Conservation (phyloP, 495 filamentous ascomycete genomes). For the Xylaria bambusicola region DNA sequence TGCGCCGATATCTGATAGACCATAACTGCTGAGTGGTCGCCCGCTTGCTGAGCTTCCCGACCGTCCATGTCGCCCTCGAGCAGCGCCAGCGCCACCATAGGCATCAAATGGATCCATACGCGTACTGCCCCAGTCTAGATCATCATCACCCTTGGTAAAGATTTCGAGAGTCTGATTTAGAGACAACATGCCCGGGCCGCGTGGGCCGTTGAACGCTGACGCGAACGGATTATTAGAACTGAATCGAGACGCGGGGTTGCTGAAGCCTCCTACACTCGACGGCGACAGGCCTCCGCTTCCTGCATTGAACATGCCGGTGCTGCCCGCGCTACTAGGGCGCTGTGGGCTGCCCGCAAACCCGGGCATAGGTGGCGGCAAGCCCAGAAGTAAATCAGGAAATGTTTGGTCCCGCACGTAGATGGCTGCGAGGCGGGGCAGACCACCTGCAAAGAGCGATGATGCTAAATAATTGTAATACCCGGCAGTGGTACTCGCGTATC, state of each 20-base stretch:
- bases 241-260: slow-evolving; percentile 34
- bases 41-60: slow-evolving; percentile 25
- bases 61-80: slow-evolving; percentile 23
- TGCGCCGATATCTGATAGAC: slow-evolving; percentile 42
- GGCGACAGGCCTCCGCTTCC: slow-evolving; percentile 30
- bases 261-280: slow-evolving; percentile 20
- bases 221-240: slow-evolving; percentile 58
- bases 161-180: slow-evolving; percentile 71
- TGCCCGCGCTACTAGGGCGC: slow-evolving; percentile 42
- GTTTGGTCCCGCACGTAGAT: slow-evolving; percentile 83
- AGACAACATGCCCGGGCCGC: slow-evolving; percentile 33
- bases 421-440: slow-evolving; percentile 68
- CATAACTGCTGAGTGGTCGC: slow-evolving; percentile 54
- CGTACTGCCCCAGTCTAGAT: slow-evolving; percentile 80
- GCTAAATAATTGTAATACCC: slow-evolving; percentile 90
- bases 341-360: slow-evolving; percentile 47
- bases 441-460: slow-evolving; percentile 71
- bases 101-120: slow-evolving; percentile 41
- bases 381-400: slow-evolving; percentile 71
- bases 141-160: slow-evolving; percentile 83
- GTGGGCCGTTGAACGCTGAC: slow-evolving; percentile 35
- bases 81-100: slow-evolving; percentile 20
- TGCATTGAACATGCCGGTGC: slow-evolving; percentile 23
- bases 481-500: slow-evolving; percentile 59
- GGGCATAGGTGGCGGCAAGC: slow-evolving; percentile 63